Evolutionary conservation across 768 basidiomycete species (phyloP), one percentile per base, ranked within the genome.

Genomic region (Hericium erinaceus): DNA sequence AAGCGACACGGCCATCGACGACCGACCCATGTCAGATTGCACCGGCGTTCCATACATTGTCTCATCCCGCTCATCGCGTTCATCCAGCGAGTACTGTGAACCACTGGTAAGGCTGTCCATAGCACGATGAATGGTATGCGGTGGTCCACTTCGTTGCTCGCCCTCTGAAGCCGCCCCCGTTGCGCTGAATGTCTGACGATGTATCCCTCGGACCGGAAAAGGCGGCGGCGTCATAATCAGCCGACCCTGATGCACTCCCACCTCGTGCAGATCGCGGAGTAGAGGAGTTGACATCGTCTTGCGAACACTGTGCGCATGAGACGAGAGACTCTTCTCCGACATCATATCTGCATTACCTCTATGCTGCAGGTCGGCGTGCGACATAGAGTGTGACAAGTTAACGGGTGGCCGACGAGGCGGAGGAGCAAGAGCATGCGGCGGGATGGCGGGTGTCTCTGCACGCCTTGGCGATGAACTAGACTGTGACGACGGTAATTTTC

Each of bases 361-460:
- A 7, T 66, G 67, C 4, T 73, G 60, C 24, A 84, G 67, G 59
- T 81, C 74, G 6, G 80, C 80, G 62, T 85, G 83, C 2, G 85
- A 87, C 39, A 75, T 68, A 13, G 84, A 86, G 62, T 77, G 78
- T 18, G 77, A 65, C 9, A 78, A 70, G 55, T 75, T 79, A 57
- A 78, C 67, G 28, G 77, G 68, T 62, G 75, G 70, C 61, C 76
- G 77, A 51, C 82, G 75, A 10, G 88, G 87, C 5, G 88, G 81
- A 39, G 86, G 88, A 2, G 82, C 74, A 18, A 90, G 74, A 20
- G 86, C 83, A 1, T 77, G 80, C 60, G 83, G 70, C 20, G 76
- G 81, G 10, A 77, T 80, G 13, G 73, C 67, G 12, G 88, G 89
- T 0, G 85, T 88, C 59, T 85, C 84, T 13, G 80, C 83, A 15